Evolutionary conservation across 2,329 filamentous ascomycete species (phyloP).

Genomic region (Arachnopeziza araneosa): DNA sequence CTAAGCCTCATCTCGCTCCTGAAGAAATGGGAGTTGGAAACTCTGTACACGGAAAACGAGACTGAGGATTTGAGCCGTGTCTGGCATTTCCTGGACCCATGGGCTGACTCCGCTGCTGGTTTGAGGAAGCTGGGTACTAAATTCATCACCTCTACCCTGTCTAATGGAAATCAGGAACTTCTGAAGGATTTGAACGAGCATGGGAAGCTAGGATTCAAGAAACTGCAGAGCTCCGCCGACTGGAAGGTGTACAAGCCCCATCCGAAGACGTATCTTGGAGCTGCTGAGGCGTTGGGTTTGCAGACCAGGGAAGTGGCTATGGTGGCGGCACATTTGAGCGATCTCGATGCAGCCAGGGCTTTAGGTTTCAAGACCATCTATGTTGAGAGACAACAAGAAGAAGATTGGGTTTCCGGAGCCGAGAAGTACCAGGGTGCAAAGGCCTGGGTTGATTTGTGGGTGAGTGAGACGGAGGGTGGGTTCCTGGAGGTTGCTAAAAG

Average conservation of each 20-base stretch:
- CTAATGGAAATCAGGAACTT: slow-evolving; percentile 67
- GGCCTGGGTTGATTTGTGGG: slow-evolving; percentile 61
- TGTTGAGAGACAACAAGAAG: slow-evolving; percentile 63
- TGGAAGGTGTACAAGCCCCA: slow-evolving; percentile 73
- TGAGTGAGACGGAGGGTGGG: slow-evolving; percentile 44
- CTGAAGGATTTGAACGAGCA: slow-evolving; percentile 57
- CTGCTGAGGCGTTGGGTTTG: slow-evolving; percentile 49
- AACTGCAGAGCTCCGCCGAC: slow-evolving; percentile 60
- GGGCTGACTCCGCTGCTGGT: slow-evolving; percentile 57
- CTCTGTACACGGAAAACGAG: slow-evolving; percentile 57
- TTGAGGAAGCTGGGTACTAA: slow-evolving; percentile 46
- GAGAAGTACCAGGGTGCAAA: slow-evolving; percentile 47
- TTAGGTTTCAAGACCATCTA: slow-evolving; percentile 68
- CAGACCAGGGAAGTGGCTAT: slow-evolving; percentile 60
- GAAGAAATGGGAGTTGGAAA: slow-evolving; percentile 46
- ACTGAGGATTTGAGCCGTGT: slow-evolving; percentile 57
- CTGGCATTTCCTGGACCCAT: slow-evolving; percentile 70
- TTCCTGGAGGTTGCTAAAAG: slow-evolving; percentile 46
- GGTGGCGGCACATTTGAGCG: slow-evolving; percentile 70
- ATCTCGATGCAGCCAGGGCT: slow-evolving; percentile 60
- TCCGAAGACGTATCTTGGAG: slow-evolving; percentile 62
- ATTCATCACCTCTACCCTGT: slow-evolving; percentile 60
- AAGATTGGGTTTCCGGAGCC: slow-evolving; percentile 50
- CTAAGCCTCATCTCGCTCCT: slow-evolving; percentile 57
- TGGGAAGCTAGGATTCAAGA: slow-evolving; percentile 55